A percentile compares a stretch with the other conserved stretches of the same genome.
phyloP scores from a whole-genome alignment of 2,329 filamentous ascomycete genomes.

The Pezicula carpinea region DNA sequence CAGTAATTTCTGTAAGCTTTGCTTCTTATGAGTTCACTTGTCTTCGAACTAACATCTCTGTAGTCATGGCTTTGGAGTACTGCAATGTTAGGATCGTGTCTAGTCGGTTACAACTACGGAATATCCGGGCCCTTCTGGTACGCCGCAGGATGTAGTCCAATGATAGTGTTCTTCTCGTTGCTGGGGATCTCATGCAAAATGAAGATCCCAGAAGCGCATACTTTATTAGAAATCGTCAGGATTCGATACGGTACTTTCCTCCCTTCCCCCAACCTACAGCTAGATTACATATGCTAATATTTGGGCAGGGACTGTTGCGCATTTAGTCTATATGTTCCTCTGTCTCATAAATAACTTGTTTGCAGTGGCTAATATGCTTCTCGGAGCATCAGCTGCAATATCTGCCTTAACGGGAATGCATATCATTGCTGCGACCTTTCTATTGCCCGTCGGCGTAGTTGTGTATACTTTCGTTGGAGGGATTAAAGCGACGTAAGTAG shows the following conservation, averaged over 20 bases:
- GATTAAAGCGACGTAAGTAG: slow-evolving; percentile 30
- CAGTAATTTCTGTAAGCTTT: slow-evolving; percentile 43
- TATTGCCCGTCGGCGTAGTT: slow-evolving; percentile 34
- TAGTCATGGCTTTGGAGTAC: slow-evolving; percentile 49
- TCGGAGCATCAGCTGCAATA: slow-evolving; percentile 34
- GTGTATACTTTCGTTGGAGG: slow-evolving; percentile 36
- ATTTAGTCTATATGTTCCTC: slow-evolving; percentile 35
- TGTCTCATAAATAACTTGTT: slow-evolving; percentile 35
- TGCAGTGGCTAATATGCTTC: slow-evolving; percentile 33
- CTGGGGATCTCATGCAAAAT: slow-evolving; percentile 47
- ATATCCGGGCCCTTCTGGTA: slow-evolving; percentile 54
- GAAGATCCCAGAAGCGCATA: slow-evolving; percentile 49
- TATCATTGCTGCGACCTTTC: slow-evolving; percentile 35
- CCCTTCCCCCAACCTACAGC: too few relatives aligned
- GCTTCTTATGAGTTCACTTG: not conserved
- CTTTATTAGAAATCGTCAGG: slow-evolving; percentile 47
- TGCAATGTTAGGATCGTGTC: slow-evolving; percentile 43
- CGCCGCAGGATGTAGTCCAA: slow-evolving; percentile 48
- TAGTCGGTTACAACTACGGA: slow-evolving; percentile 50
- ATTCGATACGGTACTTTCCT: slow-evolving; percentile 40
- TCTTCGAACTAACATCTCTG: not conserved
- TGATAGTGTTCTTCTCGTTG: slow-evolving; percentile 51
- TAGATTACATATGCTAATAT: not conserved
- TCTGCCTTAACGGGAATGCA: slow-evolving; percentile 36
- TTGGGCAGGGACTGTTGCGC: slow-evolving; percentile 27